phyloP scores from a whole-genome alignment of 345 rosid genomes.

The Lumnitzera littorea region DNA sequence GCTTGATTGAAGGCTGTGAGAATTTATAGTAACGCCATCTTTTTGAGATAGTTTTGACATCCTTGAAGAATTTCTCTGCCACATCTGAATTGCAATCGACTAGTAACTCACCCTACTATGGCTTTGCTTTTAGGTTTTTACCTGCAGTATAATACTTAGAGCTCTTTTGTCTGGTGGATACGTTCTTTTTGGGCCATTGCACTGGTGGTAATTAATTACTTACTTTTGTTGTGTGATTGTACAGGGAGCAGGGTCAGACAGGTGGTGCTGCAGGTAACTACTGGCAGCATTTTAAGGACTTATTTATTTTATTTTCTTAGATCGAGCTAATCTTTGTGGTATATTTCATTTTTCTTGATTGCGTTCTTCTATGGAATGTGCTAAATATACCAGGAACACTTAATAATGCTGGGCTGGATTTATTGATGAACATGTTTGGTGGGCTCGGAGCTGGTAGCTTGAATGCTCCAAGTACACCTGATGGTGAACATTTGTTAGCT shows the following conservation, averaged over 20 bases:
- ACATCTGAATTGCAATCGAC: too few species aligned
- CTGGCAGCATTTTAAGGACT: constrained; percentile 1
- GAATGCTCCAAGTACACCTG: constrained; percentile 45
- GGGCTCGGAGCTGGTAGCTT: constrained; percentile 73
- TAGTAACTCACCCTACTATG: too few species aligned
- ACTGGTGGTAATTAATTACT: too few species aligned
- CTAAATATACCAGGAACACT: constrained; percentile 23
- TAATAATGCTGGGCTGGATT: constrained; percentile 44
- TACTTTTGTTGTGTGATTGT: background rate
- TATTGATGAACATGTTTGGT: constrained; percentile 90
- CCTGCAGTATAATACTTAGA: too few species aligned
- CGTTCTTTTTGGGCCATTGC: background rate
- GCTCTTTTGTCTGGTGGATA: background rate
- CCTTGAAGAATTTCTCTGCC: too few species aligned
- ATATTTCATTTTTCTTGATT: background rate
- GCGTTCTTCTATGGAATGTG: constrained; percentile 5
- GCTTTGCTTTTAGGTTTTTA: too few species aligned
- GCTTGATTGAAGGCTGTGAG: too few species aligned
- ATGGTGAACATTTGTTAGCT: constrained; percentile 36
- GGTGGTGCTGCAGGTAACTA: constrained; percentile 48
- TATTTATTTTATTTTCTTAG: background rate
- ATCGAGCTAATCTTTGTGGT: constrained; percentile 2
- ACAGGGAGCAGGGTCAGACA: constrained; percentile 48
- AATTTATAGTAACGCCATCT: too few species aligned
- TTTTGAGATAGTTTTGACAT: too few species aligned